Conservation (phyloP, 768 basidiomycete species). For the Suillus ampliporus region DNA sequence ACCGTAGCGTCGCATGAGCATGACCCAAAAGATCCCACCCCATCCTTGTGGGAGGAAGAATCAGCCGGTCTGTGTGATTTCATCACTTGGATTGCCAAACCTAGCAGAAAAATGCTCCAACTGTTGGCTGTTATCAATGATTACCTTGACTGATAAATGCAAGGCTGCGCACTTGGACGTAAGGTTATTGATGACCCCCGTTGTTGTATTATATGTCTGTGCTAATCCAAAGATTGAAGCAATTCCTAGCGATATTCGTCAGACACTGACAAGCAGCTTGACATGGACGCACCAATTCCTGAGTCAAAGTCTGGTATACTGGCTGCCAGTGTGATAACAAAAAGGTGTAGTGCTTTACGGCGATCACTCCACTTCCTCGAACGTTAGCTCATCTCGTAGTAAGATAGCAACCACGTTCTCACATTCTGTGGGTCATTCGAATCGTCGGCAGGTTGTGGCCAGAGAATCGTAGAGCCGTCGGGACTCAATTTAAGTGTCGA, state of each 20-base stretch:
- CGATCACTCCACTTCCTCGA: constrained; percentile 47
- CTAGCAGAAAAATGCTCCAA: constrained; percentile 56
- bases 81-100: constrained; percentile 24
- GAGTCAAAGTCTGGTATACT: constrained; percentile 62
- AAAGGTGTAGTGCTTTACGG: constrained; percentile 51
- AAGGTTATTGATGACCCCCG: constrained; percentile 54
- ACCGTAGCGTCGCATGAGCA: constrained; percentile 36
- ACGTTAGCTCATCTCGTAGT: neutral
- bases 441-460: constrained; percentile 59
- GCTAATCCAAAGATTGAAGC: constrained; percentile 56
- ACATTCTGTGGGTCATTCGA: constrained; percentile 64
- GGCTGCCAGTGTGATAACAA: constrained; percentile 56
- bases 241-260: constrained; percentile 43
- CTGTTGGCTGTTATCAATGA: constrained; percentile 18
- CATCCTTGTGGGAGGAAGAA: constrained; percentile 25
- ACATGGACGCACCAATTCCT: constrained; percentile 46
- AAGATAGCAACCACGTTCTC: constrained; percentile 19
- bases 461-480: constrained; percentile 54
- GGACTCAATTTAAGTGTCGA: constrained; percentile 49
- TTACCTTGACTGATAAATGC: neutral
- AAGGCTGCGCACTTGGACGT: constrained; percentile 45
- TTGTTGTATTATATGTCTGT: constrained; percentile 47
- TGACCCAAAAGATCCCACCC: constrained; percentile 37
- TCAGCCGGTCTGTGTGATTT: neutral
- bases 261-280: neutral